Percentiles rank a stretch among this genome's conserved stretches.
Conservation (phyloP, 129 eudicot species). For the Calendula officinalis region DNA sequence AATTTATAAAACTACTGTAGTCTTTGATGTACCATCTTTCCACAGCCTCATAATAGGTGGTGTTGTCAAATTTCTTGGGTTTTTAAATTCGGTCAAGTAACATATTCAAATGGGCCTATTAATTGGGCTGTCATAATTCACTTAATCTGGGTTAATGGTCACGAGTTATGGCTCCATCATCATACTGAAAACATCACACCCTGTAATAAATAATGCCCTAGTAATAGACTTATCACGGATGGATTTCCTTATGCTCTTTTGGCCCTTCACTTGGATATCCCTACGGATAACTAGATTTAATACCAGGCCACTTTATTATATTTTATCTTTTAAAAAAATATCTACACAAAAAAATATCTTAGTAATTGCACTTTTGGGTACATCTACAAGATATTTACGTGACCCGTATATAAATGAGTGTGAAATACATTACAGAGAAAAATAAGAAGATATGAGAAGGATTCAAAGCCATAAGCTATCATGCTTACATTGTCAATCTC, state of each 20-base stretch:
- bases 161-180: not conserved
- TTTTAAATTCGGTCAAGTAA: not conserved
- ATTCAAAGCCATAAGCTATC: conserved; percentile 29
- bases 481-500: conserved; percentile 33
- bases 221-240: conserved; percentile 17
- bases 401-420: conserved; percentile 20
- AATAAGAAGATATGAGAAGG: conserved; percentile 31
- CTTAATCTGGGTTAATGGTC: not conserved
- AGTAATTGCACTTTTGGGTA: conserved; percentile 13
- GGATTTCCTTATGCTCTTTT: conserved; percentile 27
- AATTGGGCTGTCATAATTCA: not conserved
- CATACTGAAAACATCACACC: not conserved
- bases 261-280: conserved; percentile 46
- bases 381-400: conserved; percentile 22
- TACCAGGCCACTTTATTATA: not conserved
- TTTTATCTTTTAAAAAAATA: conserved; percentile 5
- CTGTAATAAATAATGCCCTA: not conserved
- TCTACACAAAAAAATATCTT: conserved; percentile 34
- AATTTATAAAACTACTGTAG: too few species aligned
- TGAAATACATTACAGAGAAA: not conserved
- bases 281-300: conserved; percentile 33
- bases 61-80: not conserved
- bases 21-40: too few species aligned
- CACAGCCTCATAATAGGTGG: too few species aligned
- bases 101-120: not conserved